Conservation (phyloP, 257 asterid genomes). For the Solanum appendiculatum region DNA sequence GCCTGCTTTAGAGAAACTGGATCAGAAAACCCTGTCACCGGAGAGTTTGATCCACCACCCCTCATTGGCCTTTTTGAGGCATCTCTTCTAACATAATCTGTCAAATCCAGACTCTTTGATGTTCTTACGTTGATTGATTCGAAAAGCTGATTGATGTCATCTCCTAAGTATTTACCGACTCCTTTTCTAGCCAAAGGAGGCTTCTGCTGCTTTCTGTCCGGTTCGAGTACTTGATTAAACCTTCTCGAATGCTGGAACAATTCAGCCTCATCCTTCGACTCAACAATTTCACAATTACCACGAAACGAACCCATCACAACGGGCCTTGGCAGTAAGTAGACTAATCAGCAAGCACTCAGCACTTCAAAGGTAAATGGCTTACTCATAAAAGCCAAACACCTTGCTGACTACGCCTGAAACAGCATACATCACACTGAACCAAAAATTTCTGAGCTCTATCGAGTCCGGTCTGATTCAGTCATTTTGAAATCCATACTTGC, state of each 20-base stretch:
- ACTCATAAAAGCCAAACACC: not conserved
- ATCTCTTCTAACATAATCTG: constrained; percentile 27
- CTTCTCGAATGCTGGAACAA: constrained; percentile 4
- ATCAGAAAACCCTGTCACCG: constrained; percentile 72
- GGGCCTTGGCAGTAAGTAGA: not conserved
- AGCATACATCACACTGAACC: not conserved
- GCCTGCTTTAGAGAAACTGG: constrained; percentile 91
- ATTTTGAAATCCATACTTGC: not conserved
- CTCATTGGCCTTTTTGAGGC: constrained; percentile 73
- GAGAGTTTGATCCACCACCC: constrained; percentile 46
- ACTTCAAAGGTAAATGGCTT: not conserved
- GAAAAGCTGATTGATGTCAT: constrained; percentile 45
- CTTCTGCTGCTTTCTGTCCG: constrained; percentile 14
- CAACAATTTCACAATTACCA: constrained; percentile 59
- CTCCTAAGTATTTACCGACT: constrained; percentile 15
- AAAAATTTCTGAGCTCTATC: not conserved
- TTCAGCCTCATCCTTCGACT: constrained; percentile 38
- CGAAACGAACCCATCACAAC: constrained; percentile 46
- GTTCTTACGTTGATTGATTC: constrained; percentile 32
- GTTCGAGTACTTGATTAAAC: constrained; percentile 5
- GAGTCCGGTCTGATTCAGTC: not conserved
- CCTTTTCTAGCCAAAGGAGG: constrained; percentile 31
- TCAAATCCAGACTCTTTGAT: constrained; percentile 36
- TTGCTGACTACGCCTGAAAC: not conserved
- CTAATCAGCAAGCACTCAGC: constrained; percentile 7